phyloP scores from a whole-genome alignment of 441 rosid genomes.

The Erodium texanum region DNA sequence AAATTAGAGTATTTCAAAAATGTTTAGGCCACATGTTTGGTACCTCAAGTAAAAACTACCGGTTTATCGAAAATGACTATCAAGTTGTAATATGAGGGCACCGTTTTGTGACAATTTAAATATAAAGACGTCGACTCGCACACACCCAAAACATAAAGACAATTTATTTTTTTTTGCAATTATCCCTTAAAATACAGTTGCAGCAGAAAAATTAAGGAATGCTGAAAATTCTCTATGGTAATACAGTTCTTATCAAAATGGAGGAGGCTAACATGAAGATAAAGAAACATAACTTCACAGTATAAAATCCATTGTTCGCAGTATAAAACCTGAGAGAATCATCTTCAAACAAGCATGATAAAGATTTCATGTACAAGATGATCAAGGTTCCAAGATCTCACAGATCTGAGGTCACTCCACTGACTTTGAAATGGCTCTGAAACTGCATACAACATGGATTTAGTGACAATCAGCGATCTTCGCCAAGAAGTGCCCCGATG shows the following conservation, averaged over 20 bases:
- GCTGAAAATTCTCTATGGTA: background rate
- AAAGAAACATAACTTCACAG: no score
- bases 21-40: no score
- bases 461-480: conserved; percentile 21
- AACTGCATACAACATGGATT: background rate
- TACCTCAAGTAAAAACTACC: no score
- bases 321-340: background rate
- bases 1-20: no score
- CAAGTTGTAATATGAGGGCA: no score
- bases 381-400: background rate
- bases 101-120: no score
- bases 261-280: no score
- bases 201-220: background rate
- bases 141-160: no score
- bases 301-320: no score
- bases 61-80: no score
- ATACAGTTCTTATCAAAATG: background rate
- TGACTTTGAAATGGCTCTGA: background rate
- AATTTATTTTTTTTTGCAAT: no score
- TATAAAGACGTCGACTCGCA: no score
- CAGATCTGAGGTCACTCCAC: background rate
- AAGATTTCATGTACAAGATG: background rate
- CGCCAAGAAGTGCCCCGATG: conserved; percentile 27
- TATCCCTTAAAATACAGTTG: background rate
- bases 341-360: background rate